Percentiles rank a stretch among this genome's conserved stretches.
phyloP scores from a whole-genome alignment of 2,329 filamentous ascomycete species.

The Fusarium xyrophilum region DNA sequence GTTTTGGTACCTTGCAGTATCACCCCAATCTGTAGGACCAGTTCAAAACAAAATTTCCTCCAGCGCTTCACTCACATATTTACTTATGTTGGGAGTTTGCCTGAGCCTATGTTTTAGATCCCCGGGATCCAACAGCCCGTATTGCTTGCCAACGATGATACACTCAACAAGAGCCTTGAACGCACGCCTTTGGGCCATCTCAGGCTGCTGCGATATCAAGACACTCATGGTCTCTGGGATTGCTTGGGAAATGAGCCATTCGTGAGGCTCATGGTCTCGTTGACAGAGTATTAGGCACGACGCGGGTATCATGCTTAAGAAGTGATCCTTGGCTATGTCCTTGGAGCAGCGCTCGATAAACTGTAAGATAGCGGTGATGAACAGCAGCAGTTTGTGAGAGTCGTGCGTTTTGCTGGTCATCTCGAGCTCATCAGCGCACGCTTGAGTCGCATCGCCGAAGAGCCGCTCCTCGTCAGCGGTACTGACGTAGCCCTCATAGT shows the following conservation, averaged over 20 bases:
- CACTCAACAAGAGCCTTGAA: conserved; percentile 1
- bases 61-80: background rate
- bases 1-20: background rate
- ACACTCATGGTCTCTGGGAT: background rate
- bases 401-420: background rate
- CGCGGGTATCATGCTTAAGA: background rate
- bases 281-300: background rate
- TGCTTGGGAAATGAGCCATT: background rate
- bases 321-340: background rate
- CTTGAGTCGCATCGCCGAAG: background rate
- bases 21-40: background rate
- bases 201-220: background rate
- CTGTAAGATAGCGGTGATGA: background rate
- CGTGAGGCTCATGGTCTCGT: background rate
- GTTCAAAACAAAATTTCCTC: background rate
- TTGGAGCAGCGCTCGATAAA: background rate
- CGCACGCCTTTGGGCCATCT: background rate
- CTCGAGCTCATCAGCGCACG: background rate
- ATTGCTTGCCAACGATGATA: background rate
- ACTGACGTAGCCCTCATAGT: background rate
- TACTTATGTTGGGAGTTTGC: background rate
- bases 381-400: background rate
- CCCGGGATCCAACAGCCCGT: background rate
- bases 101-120: background rate
- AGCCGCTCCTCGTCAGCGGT: background rate